phyloP scores from a whole-genome alignment of 495 filamentous ascomycete species.

The Neurospora tetrasperma region DNA sequence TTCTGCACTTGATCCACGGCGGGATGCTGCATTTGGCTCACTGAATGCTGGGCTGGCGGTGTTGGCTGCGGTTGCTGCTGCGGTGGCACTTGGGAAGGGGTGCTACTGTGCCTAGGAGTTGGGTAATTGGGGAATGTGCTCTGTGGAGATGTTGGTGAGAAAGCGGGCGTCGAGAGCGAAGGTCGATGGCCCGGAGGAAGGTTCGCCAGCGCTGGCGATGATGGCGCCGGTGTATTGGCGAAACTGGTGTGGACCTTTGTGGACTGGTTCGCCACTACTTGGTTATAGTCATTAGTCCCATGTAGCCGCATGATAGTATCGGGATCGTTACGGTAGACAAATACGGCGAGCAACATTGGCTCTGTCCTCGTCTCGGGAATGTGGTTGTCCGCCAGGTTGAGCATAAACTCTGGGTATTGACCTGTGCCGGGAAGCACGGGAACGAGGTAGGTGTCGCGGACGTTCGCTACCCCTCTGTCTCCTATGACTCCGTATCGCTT shows the following conservation, averaged over 20 bases:
- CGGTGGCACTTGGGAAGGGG: constrained; percentile 22
- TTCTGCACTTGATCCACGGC: constrained; percentile 13
- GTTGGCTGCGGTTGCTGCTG: constrained; percentile 13
- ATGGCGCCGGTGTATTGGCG: constrained; percentile 17
- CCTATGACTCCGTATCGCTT: constrained; percentile 74
- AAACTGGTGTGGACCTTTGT: neutral
- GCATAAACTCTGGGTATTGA: constrained; percentile 58
- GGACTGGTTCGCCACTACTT: constrained; percentile 17
- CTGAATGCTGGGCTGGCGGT: constrained; percentile 16
- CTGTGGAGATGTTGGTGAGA: constrained; percentile 40
- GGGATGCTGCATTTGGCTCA: constrained; percentile 2
- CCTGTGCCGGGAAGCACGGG: constrained; percentile 55
- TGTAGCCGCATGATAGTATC: constrained; percentile 30
- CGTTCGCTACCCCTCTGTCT: constrained; percentile 55
- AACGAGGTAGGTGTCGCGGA: constrained; percentile 70
- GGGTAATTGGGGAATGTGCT: constrained; percentile 25
- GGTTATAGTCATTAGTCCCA: constrained; percentile 11
- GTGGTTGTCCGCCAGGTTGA: constrained; percentile 62
- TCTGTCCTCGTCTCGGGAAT: constrained; percentile 56
- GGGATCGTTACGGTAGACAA: constrained; percentile 56
- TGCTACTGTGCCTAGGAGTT: constrained; percentile 20
- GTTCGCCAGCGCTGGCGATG: constrained; percentile 12
- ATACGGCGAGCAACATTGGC: constrained; percentile 63
- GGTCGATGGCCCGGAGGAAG: constrained; percentile 17
- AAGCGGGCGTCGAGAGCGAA: constrained; percentile 34